Percentiles rank a stretch among this genome's conserved stretches.
phyloP scores from a whole-genome alignment of 192 early-diverging fungal genomes.

The Piromyces finnis region DNA sequence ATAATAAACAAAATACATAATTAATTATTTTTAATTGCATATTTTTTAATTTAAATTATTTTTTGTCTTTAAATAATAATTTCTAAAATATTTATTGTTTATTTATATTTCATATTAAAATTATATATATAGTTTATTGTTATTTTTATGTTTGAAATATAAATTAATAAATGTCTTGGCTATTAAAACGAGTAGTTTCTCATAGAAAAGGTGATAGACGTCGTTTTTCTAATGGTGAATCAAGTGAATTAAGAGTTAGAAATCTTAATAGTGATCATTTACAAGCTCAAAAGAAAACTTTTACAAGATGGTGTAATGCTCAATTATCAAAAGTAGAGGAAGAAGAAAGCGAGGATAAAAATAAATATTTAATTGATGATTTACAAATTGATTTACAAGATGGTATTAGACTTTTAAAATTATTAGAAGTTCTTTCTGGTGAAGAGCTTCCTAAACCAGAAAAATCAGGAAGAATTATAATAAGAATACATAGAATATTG shows the following conservation, averaged over 20 bases:
- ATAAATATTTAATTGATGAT: conserved; percentile 4
- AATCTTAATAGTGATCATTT: not conserved
- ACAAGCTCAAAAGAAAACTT: not conserved
- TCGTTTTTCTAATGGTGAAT: not conserved
- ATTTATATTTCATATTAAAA: no score
- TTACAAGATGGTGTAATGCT: not conserved
- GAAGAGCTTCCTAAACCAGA: conserved; percentile 1
- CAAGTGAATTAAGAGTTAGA: not conserved
- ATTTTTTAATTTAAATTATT: no score
- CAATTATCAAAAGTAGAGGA: not conserved
- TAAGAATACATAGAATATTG: conserved; percentile 11
- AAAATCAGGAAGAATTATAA: not conserved
- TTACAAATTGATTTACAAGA: conserved; percentile 9
- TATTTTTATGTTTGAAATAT: not conserved
- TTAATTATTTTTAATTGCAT: no score
- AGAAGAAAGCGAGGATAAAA: not conserved
- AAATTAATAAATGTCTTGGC: not conserved
- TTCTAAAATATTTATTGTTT: no score
- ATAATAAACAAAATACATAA: no score
- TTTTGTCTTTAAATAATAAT: no score
- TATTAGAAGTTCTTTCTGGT: conserved; percentile 8
- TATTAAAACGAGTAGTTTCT: not conserved
- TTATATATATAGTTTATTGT: not conserved
- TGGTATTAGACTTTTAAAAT: conserved; percentile 6
- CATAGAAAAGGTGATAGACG: not conserved